Conservation (phyloP, 1,139 yeast genomes). For the Dujonia santamariae region DNA sequence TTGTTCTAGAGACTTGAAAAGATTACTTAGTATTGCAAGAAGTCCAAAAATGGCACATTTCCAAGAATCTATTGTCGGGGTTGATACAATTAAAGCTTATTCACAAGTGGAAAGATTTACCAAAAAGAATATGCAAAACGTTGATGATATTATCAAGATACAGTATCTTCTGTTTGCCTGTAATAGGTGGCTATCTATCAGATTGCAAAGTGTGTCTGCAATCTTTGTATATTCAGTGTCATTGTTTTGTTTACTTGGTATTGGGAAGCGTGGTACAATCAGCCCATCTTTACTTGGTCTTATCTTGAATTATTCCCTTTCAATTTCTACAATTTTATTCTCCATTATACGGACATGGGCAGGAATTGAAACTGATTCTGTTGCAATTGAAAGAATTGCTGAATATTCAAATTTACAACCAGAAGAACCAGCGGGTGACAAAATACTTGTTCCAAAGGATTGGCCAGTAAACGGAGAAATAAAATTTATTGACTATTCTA, state of each 20-base stretch:
- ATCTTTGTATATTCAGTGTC: conserved; percentile 18
- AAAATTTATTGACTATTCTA: conserved; percentile 20
- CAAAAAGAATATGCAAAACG: conserved; percentile 13
- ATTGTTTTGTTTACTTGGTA: conserved; percentile 16
- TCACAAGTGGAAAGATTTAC: conserved; percentile 19
- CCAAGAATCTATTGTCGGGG: conserved; percentile 26
- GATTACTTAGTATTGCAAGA: conserved; percentile 19
- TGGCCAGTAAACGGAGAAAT: conserved; percentile 26
- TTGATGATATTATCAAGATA: conserved; percentile 15
- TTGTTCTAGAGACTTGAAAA: conserved; percentile 22
- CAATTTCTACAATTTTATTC: conserved; percentile 19
- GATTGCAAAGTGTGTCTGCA: conserved; percentile 22
- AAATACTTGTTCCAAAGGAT: conserved; percentile 17
- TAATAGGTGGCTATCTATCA: conserved; percentile 25
- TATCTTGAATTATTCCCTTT: conserved; percentile 23
- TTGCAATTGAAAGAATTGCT: conserved; percentile 22
- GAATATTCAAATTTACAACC: conserved; percentile 21
- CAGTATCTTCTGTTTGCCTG: conserved; percentile 13
- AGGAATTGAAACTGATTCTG: conserved; percentile 21
- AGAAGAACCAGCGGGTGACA: conserved; percentile 17
- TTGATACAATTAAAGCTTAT: conserved; percentile 24
- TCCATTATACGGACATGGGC: conserved; percentile 23
- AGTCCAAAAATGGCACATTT: conserved; percentile 24
- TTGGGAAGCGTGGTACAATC: conserved; percentile 15
- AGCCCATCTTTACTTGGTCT: conserved; percentile 24